Base-by-base conservation (phyloP, 2,329 filamentous ascomycete species). In the Pestalotiopsis sp. region DNA sequence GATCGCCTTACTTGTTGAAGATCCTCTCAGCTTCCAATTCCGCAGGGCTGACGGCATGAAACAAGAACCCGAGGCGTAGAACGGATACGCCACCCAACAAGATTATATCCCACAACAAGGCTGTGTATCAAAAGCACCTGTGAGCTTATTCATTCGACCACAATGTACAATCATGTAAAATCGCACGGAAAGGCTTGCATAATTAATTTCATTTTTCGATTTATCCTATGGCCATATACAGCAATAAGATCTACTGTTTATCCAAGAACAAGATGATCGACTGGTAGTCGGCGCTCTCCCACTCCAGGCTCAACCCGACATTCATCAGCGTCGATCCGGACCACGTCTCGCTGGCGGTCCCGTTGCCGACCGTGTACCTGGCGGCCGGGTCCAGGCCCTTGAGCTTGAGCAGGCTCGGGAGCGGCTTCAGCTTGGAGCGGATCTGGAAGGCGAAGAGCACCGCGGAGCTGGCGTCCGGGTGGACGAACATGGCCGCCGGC, bases 241-340 rank as follows among this genome's bases (percentile, higher is more conserved):
- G 59, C n/a, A 5, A 41, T 20, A 64, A 31, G 2, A 12, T 45
- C 40, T 57, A 65, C 63, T 66, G 65, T 52, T 77, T 89, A 71
- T 88, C 81, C 68, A 91, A 72, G 66, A 87, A 83, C 5, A 91
- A 81, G 38, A 91, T 78, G 71, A 82, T 83, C 71, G 89, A 91
- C 70, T 87, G 83, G 71, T 88, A 90, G 71, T 90, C 88, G 0
- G 78, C 80, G 7, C 12, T 31, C 14, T 23, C 20, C 57, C 57
- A 67, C 38, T 12, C 9, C 23, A 67, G 31, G 0, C 79, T 73
- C 49, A 92, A 73, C 0, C 89, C 90, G 1, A 82, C 81, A 70
- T 89, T 91, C 87, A 91, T 90, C 73, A 91, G 80, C 7, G 87
- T 90, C 11, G 84, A 83, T 0, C 89, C 90, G 0, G 85, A 87